Conservation (phyloP, 495 filamentous ascomycete genomes). For the Friedmanniomyces endolithicus region DNA sequence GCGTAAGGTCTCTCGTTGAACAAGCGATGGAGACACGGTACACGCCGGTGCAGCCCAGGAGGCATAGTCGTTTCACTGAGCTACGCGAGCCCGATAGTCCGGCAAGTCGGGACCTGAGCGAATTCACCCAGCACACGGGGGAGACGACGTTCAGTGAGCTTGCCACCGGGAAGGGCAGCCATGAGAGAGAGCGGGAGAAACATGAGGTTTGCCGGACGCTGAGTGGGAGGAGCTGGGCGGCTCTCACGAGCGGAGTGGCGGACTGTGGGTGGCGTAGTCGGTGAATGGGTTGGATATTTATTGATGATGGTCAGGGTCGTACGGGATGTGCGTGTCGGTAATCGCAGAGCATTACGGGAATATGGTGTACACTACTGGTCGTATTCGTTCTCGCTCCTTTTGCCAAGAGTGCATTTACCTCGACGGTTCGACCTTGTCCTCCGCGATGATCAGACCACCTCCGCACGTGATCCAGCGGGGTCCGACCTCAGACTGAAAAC, state of each 20-base stretch:
- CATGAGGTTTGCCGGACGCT: background rate
- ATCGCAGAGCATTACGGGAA: no score
- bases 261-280: conserved; percentile 7
- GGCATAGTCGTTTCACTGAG: conserved; percentile 6
- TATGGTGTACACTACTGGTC: no score
- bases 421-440: no score
- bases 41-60: conserved; percentile 10
- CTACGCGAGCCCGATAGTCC: conserved; percentile 6
- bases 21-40: conserved; percentile 2
- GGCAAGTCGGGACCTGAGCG: background rate
- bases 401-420: no score
- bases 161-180: conserved; percentile 1
- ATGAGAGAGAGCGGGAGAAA: background rate
- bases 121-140: conserved; percentile 8
- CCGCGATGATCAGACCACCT: no score
- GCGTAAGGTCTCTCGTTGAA: background rate
- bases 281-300: background rate
- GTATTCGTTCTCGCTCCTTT: no score
- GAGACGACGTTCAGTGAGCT: conserved; percentile 17
- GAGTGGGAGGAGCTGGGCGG: conserved; percentile 12
- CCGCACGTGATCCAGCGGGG: no score
- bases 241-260: conserved; percentile 18
- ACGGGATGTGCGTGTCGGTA: no score
- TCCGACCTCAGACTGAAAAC: no score
- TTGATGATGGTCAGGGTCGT: background rate